A percentile compares a stretch with the other conserved stretches of the same genome.
Evolutionary conservation across 805 yeast species (phyloP).

Genomic region (Candida yuanshanica): DNA sequence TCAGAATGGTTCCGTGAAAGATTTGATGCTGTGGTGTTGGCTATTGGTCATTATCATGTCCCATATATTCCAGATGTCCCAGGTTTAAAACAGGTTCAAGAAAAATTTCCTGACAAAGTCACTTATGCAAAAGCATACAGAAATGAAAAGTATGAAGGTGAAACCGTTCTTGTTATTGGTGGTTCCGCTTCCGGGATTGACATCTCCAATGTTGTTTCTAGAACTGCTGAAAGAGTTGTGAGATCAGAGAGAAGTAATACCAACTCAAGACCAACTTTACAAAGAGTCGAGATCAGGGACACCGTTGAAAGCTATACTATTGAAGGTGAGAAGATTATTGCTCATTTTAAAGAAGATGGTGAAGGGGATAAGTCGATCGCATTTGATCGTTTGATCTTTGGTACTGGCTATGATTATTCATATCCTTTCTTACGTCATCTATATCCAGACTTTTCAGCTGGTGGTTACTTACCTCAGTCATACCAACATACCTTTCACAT

Average conservation of each 20-base stretch:
- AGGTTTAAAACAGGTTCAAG: constrained; percentile 40
- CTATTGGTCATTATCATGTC: constrained; percentile 52
- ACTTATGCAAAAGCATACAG: constrained; percentile 30
- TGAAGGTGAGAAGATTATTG: constrained; percentile 36
- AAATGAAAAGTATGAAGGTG: constrained; percentile 31
- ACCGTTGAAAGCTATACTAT: constrained; percentile 2
- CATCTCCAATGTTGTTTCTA: constrained; percentile 35
- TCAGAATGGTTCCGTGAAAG: constrained; percentile 34
- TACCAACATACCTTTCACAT: constrained; percentile 39
- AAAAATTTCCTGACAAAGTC: constrained; percentile 28
- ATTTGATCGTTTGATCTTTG: constrained; percentile 54
- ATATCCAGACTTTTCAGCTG: constrained; percentile 6
- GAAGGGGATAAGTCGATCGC: constrained; percentile 33
- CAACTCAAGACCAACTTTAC: constrained; percentile 2
- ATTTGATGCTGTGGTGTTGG: constrained; percentile 52
- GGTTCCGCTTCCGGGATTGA: constrained; percentile 38
- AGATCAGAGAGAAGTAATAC: constrained; percentile 32
- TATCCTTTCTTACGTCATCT: constrained; percentile 29
- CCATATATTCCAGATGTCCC: constrained; percentile 47
- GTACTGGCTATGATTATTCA: constrained; percentile 58
- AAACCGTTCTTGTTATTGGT: constrained; percentile 39
- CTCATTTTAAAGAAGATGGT: constrained; percentile 38
- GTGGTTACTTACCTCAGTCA: constrained; percentile 25
- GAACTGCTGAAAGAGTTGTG: constrained; percentile 37
- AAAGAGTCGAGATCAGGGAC: constrained; percentile 4